phyloP scores from a whole-genome alignment of 2,329 filamentous ascomycete species.

The Aciculosporium take region DNA sequence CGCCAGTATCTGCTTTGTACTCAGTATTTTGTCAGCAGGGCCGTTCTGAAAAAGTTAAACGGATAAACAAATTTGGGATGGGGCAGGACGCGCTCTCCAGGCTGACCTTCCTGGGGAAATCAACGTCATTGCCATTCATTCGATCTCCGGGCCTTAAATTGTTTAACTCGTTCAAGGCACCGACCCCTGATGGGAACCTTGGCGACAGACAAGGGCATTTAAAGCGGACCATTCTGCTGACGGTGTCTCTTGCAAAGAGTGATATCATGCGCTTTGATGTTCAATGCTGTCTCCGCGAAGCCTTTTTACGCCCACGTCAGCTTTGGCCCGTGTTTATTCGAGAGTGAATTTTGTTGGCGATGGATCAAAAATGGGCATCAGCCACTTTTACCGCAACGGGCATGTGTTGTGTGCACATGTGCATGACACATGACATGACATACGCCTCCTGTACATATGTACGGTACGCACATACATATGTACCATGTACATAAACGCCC shows the following conservation, averaged over 20 bases:
- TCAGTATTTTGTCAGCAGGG: too few species aligned
- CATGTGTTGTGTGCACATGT: neutral
- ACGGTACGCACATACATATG: too few species aligned
- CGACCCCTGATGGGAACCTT: too few species aligned
- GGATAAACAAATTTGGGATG: too few species aligned
- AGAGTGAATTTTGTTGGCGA: neutral
- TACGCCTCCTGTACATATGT: too few species aligned
- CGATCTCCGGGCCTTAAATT: neutral
- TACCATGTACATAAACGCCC: neutral
- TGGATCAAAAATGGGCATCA: neutral
- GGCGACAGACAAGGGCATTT: too few species aligned
- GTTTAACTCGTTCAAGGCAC: neutral
- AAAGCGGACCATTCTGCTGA: neutral
- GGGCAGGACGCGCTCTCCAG: too few species aligned
- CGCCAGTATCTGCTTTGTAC: too few species aligned
- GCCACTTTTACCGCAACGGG: neutral
- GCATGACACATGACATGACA: too few species aligned
- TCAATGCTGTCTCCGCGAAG: neutral
- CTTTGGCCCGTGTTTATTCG: neutral
- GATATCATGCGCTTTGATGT: neutral
- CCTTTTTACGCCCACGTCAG: neutral
- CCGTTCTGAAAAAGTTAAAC: too few species aligned
- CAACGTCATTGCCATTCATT: conserved; percentile 7
- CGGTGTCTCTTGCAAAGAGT: neutral
- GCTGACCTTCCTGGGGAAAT: too few species aligned